Base-by-base conservation (phyloP, 2,329 filamentous ascomycete species). In the Beauveria asiatica region DNA sequence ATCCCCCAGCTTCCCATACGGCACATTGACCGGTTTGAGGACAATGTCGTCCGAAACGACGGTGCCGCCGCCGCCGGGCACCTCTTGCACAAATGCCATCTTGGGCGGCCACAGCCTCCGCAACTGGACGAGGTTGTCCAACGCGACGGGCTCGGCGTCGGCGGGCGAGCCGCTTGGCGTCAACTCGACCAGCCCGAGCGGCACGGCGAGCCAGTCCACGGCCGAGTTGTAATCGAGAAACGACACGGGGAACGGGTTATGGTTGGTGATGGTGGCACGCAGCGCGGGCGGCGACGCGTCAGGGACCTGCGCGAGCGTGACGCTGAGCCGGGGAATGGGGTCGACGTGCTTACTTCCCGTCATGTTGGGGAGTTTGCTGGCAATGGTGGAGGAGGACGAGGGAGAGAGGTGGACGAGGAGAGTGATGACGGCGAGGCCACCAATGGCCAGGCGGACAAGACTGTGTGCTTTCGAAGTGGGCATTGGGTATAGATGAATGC, bases 171-270 rank as follows among this genome's bases (percentile, higher is more conserved):
- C 65, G 13, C 30, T 13, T 4, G 70, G 72, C 21, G 67, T 69
- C 55, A 76, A 67, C 53, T 66, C 65, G 17, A 76, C 57, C 30
- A 73, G 65, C 17, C 74, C 74, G 10, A 75, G 67, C 59, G 70
- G 66, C 49, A 75, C 59, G 11, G 70, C 72, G 44, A 73, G 57
- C 4, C 66, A 65, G 60, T 77, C 75, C 45, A 77, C 66, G 41
- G 75, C 75, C 5, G 74, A 73, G 54, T 73, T 64, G 72, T 75
- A 76, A 17, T 65, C 63, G 51, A 76, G 67, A 11, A 77, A 64
- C 17, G 73, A 75, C 48, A 76, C 67, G 30, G 71, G 63, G 27
- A 63, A 53, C n/a, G 69, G 63, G 62, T 72, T 66, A 10, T 68
- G 68, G 69, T 77, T 77, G 62, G 70, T 72, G 50, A 76, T 71